Evolutionary conservation across 1,284 basidiomycete species (phyloP).

Genomic region (Mycena sp.): DNA sequence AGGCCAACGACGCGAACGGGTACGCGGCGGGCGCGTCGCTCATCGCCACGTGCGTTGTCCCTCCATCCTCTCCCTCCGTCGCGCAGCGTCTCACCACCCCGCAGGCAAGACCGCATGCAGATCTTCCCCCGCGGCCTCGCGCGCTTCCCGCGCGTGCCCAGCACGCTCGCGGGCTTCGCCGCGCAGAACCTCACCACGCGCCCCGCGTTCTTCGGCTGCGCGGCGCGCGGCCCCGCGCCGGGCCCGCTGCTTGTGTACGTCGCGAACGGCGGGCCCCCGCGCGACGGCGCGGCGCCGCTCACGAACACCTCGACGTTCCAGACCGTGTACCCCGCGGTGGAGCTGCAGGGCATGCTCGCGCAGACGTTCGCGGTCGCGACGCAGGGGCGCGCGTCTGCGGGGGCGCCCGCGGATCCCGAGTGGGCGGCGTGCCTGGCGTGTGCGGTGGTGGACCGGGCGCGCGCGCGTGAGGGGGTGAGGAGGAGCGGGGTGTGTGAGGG

Average conservation of each 20-base stretch:
- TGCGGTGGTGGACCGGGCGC: constrained; percentile 52
- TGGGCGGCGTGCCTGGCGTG: constrained; percentile 58
- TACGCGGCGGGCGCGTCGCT: constrained; percentile 51
- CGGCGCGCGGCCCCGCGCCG: constrained; percentile 23
- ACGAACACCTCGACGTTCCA: constrained; percentile 54
- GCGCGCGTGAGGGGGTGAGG: constrained; percentile 38
- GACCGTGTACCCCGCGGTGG: constrained; percentile 38
- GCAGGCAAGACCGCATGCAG: constrained; percentile 49
- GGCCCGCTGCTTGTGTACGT: constrained; percentile 51
- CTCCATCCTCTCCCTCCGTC: not conserved
- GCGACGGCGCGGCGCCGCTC: constrained; percentile 45
- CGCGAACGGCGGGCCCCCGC: constrained; percentile 54
- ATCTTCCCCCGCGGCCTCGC: constrained; percentile 41
- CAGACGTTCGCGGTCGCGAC: constrained; percentile 52
- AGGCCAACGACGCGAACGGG: constrained; percentile 44
- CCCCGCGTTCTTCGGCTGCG: constrained; percentile 59
- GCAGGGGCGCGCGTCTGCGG: constrained; percentile 45
- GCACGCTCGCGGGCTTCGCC: constrained; percentile 40
- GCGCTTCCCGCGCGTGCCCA: constrained; percentile 53
- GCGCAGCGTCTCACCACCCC: not conserved
- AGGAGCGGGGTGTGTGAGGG: constrained; percentile 48
- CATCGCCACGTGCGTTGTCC: constrained; percentile 44
- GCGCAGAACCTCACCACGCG: constrained; percentile 45
- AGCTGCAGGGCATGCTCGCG: constrained; percentile 51
- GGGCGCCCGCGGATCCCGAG: constrained; percentile 41